Evolutionary conservation across 495 filamentous ascomycete species (phyloP).

Genomic region (Aspergillus sclerotioniger): DNA sequence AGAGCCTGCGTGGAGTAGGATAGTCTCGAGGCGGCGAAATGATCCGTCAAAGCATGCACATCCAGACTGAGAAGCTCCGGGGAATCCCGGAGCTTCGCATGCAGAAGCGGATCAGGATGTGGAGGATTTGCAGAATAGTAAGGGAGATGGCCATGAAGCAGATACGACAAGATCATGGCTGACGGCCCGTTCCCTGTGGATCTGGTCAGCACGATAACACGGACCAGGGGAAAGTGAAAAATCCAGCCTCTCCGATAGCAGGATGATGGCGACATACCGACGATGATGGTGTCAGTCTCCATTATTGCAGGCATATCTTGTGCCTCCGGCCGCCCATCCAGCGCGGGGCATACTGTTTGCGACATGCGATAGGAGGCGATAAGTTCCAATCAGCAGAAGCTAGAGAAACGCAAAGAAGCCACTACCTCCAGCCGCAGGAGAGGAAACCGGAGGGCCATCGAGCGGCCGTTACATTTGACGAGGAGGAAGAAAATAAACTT

Average conservation of each 20-base stretch:
- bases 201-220: slow-evolving; percentile 10
- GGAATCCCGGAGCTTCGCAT: slow-evolving; percentile 49
- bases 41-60: slow-evolving; percentile 51
- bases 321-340: slow-evolving; percentile 28
- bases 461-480: slow-evolving; percentile 21
- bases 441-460: slow-evolving; percentile 25
- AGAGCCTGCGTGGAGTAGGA: slow-evolving; percentile 66
- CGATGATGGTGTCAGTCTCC: slow-evolving; percentile 48
- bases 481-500: slow-evolving; percentile 12
- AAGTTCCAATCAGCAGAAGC: slow-evolving; percentile 14
- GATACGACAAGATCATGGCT: slow-evolving; percentile 65
- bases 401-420: slow-evolving; percentile 7
- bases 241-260: background rate
- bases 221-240: slow-evolving; percentile 13
- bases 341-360: slow-evolving; percentile 37
- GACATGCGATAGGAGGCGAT: slow-evolving; percentile 21
- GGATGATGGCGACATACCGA: slow-evolving; percentile 38
- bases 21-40: slow-evolving; percentile 59
- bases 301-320: slow-evolving; percentile 37
- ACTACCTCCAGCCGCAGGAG: slow-evolving; percentile 24
- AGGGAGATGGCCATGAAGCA: slow-evolving; percentile 65
- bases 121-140: slow-evolving; percentile 52
- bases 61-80: slow-evolving; percentile 48
- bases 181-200: slow-evolving; percentile 61
- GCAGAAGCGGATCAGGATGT: slow-evolving; percentile 61